phyloP scores from a whole-genome alignment of 441 rosid genomes.

The Euphorbia neoarborescens region DNA sequence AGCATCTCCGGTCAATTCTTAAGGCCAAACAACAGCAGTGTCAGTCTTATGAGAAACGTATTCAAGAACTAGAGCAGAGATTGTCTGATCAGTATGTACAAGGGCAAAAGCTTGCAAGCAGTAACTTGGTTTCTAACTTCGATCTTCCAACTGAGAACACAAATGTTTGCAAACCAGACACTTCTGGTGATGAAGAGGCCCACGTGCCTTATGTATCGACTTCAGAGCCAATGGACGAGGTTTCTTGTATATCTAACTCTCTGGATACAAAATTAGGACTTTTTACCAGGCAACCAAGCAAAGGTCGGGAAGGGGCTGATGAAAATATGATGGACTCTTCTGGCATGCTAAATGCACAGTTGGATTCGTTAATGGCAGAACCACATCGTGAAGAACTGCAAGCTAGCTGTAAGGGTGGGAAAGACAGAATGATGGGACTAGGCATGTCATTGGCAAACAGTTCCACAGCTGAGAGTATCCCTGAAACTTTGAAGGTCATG shows the following conservation, averaged over 20 bases:
- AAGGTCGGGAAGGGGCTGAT: slow-evolving; percentile 74
- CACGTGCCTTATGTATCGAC: slow-evolving; percentile 42
- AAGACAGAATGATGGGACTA: slow-evolving; percentile 47
- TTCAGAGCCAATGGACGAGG: slow-evolving; percentile 92
- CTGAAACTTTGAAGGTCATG: slow-evolving; percentile 34
- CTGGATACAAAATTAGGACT: slow-evolving; percentile 42
- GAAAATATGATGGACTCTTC: slow-evolving; percentile 94
- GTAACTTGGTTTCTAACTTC: slow-evolving; percentile 43
- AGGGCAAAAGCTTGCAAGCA: slow-evolving; percentile 46
- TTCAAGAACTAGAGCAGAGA: slow-evolving; percentile 86
- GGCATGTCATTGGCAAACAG: slow-evolving; percentile 68
- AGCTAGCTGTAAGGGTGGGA: slow-evolving; percentile 44
- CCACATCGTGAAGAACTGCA: slow-evolving; percentile 52
- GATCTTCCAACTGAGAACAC: slow-evolving; percentile 30
- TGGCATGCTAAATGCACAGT: slow-evolving; percentile 45
- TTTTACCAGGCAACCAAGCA: slow-evolving; percentile 53
- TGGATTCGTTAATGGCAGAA: slow-evolving; percentile 82
- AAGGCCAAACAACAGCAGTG: slow-evolving; percentile 72
- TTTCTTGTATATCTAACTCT: slow-evolving; percentile 73
- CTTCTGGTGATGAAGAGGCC: slow-evolving; percentile 36
- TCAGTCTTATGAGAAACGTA: slow-evolving; percentile 78
- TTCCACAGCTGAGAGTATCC: slow-evolving; percentile 79
- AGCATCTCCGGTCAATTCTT: slow-evolving; percentile 67
- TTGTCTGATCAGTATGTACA: slow-evolving; percentile 58
- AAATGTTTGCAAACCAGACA: slow-evolving; percentile 41